phyloP scores from a whole-genome alignment of 192 early-diverging fungal species.

The Thamnidium elegans region DNA sequence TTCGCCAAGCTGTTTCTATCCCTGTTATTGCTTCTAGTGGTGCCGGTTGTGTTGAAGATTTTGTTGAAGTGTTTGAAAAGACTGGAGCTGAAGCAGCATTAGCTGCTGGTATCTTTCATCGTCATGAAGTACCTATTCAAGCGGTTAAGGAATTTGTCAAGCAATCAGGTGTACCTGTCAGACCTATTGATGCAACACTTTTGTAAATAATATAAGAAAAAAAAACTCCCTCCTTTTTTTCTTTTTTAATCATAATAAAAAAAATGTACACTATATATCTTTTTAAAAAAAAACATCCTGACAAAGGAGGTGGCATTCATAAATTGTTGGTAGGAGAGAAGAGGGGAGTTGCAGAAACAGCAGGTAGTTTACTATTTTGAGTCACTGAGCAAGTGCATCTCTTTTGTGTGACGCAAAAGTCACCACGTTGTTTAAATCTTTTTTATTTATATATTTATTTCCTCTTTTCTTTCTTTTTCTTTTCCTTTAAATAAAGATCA shows the following conservation, averaged over 20 bases:
- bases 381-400: conserved; percentile 4
- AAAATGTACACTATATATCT: too few species aligned
- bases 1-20: conserved; percentile 79
- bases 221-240: background rate
- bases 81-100: conserved; percentile 93
- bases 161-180: conserved; percentile 48
- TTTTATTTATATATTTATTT: background rate
- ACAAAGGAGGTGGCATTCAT: too few species aligned
- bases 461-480: conserved; percentile 6
- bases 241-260: too few species aligned
- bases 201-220: conserved; percentile 1
- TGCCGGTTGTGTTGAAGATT: conserved; percentile 85
- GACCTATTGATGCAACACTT: conserved; percentile 38
- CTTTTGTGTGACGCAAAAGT: conserved; percentile 13
- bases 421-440: conserved; percentile 15
- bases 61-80: conserved; percentile 80
- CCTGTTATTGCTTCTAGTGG: conserved; percentile 98
- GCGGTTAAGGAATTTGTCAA: conserved; percentile 77
- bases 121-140: conserved; percentile 87
- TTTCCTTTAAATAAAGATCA: background rate
- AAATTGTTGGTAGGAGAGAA: too few species aligned
- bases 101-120: conserved; percentile 98
- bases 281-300: too few species aligned
- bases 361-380: conserved; percentile 19
- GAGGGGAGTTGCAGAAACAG: too few species aligned